Evolutionary conservation across 306 rosid species (phyloP).

Genomic region (Medicago ruthenica): DNA sequence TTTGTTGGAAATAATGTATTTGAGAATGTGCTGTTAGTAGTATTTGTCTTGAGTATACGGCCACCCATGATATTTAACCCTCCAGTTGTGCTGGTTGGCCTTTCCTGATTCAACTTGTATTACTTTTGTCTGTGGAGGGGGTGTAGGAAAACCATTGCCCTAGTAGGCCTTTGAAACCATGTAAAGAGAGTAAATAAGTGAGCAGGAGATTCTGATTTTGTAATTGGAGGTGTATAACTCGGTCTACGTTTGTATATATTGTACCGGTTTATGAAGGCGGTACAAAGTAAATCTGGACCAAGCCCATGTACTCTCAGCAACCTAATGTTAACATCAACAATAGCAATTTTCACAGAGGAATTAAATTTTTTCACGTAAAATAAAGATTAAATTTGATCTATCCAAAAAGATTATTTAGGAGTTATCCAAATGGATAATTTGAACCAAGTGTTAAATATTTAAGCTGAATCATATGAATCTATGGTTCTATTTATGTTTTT

Average conservation of each 20-base stretch:
- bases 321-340: background rate
- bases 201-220: background rate
- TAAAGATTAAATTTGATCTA: background rate
- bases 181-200: background rate
- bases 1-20: conserved; percentile 7
- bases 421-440: conserved; percentile 10
- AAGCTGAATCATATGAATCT: background rate
- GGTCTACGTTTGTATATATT: background rate
- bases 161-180: background rate
- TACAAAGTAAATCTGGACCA: conserved; percentile 1
- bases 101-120: background rate
- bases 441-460: background rate
- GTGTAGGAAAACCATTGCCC: background rate
- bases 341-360: background rate
- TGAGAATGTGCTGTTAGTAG: background rate
- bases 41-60: background rate
- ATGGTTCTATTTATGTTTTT: background rate
- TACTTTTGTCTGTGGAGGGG: background rate
- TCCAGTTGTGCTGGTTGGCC: background rate
- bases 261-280: background rate
- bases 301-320: background rate
- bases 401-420: background rate
- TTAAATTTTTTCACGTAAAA: background rate
- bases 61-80: background rate
- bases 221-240: background rate